Conservation (phyloP, 306 rosid species). For the Prunus dulcis region DNA sequence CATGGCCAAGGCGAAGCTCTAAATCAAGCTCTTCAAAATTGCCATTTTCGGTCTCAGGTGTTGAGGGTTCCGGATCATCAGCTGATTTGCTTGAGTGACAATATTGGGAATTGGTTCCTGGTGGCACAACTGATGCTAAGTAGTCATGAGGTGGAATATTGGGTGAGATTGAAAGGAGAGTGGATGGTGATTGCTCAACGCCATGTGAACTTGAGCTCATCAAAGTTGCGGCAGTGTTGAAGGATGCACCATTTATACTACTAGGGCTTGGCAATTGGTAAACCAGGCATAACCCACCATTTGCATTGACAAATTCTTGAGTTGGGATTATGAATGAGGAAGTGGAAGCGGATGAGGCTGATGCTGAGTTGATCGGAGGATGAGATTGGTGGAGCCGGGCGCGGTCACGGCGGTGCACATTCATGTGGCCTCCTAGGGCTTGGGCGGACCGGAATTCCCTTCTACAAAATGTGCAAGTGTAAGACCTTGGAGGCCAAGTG, state of each 20-base stretch:
- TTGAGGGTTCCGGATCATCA: conserved; percentile 21
- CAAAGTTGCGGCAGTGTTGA: neutral
- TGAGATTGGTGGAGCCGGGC: conserved; percentile 74
- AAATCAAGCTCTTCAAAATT: conserved; percentile 77
- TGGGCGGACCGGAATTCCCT: conserved; percentile 91
- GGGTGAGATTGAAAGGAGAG: conserved; percentile 58
- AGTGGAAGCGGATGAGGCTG: conserved; percentile 1
- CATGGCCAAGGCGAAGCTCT: conserved; percentile 82
- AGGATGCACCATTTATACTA: neutral
- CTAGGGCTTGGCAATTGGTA: conserved; percentile 75
- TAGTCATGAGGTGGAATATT: conserved; percentile 11
- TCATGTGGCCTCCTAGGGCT: conserved; percentile 98
- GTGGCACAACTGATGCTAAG: conserved; percentile 1
- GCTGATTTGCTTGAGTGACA: conserved; percentile 19
- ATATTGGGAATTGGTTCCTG: neutral
- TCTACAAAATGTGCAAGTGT: conserved; percentile 79
- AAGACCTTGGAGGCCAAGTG: conserved; percentile 96
- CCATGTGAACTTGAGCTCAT: neutral
- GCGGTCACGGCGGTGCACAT: conserved; percentile 97
- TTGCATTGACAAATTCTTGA: conserved; percentile 45
- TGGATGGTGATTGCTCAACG: conserved; percentile 38
- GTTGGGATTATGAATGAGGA: conserved; percentile 53
- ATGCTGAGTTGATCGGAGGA: conserved; percentile 8
- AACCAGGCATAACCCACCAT: conserved; percentile 59
- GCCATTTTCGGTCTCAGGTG: conserved; percentile 19